These are phyloP conservation scores for Aspergillus ellipticus DNA, from an alignment of 495 filamentous ascomycete genomes.

Conservation along the genomic window DNA sequence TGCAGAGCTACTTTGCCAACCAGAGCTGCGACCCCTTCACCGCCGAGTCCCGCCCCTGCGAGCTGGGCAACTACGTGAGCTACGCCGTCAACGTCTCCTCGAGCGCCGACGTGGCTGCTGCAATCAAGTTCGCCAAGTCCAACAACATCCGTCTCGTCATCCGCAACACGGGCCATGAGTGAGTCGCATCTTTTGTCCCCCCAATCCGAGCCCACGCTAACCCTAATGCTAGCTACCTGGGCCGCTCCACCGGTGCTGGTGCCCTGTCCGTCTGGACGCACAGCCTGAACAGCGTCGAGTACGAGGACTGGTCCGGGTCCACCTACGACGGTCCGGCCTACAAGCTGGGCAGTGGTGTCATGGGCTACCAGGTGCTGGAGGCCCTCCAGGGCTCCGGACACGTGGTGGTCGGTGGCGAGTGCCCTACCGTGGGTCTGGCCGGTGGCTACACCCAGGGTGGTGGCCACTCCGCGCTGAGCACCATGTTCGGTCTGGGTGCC, in stretches of 20 bases:
- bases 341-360: conserved; percentile 53
- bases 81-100: conserved; percentile 49
- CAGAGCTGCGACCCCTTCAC: conserved; percentile 56
- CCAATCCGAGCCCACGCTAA: too few relatives aligned
- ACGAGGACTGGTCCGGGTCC: conserved; percentile 34
- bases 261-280: conserved; percentile 58
- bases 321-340: conserved; percentile 50
- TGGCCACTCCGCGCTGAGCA: conserved; percentile 56
- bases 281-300: conserved; percentile 45
- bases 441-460: conserved; percentile 62
- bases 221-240: conserved; percentile 43
- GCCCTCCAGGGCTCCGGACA: conserved; percentile 33
- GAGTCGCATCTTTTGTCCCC: conserved; percentile 10
- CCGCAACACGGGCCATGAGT: conserved; percentile 61
- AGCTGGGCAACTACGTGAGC: conserved; percentile 54
- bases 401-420: conserved; percentile 35
- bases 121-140: conserved; percentile 50
- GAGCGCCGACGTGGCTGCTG: conserved; percentile 28
- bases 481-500: conserved; percentile 55
- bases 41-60: conserved; percentile 43
- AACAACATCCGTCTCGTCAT: conserved; percentile 62
- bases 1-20: conserved; percentile 43
- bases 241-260: conserved; percentile 57
- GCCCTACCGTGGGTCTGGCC: conserved; percentile 40
- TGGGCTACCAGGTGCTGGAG: conserved; percentile 47